Percentiles rank a stretch among this genome's conserved stretches.
Conservation (phyloP, 2,329 filamentous ascomycete species). For the Emydomyces testavorans region DNA sequence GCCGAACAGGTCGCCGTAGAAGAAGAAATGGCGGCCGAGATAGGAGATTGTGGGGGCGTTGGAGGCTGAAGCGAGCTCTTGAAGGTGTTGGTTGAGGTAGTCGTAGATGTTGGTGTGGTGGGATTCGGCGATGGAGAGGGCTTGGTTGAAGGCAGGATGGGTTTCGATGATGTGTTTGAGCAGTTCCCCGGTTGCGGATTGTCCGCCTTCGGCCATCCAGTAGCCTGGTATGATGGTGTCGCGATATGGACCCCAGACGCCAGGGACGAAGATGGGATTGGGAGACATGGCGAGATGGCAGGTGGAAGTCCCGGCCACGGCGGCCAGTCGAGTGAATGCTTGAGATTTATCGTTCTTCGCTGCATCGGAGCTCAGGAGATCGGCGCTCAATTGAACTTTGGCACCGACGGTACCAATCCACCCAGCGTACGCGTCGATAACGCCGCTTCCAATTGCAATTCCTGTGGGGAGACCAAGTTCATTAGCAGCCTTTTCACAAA, state of each 20-base stretch:
- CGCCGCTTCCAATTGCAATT: conserved; percentile 86
- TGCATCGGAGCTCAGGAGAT: conserved; percentile 54
- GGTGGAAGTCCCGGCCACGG: conserved; percentile 91
- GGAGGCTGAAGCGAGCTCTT: conserved; percentile 57
- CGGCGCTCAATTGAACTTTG: conserved; percentile 64
- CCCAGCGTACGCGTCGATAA: conserved; percentile 96
- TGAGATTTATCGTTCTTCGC: conserved; percentile 79
- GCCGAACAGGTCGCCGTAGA: conserved; percentile 95
- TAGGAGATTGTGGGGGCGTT: conserved; percentile 69
- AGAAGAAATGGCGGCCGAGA: conserved; percentile 88
- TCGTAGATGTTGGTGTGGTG: conserved; percentile 87
- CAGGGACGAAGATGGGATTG: conserved; percentile 82
- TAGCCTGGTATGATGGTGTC: conserved; percentile 84
- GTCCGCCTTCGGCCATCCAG: conserved; percentile 96
- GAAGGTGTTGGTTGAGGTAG: conserved; percentile 79
- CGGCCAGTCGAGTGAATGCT: conserved; percentile 83
- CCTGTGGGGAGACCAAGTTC: conserved; percentile 77
- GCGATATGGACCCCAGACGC: conserved; percentile 94
- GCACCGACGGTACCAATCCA: conserved; percentile 99
- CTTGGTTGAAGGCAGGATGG: conserved; percentile 78
- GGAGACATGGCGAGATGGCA: conserved; percentile 95
- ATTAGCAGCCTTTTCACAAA: conserved; percentile 70
- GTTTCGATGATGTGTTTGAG: conserved; percentile 91
- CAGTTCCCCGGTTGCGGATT: conserved; percentile 90
- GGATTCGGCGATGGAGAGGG: conserved; percentile 64